Conservation (phyloP, 305 asterid genomes). For the Fraxinus angustifolia region DNA sequence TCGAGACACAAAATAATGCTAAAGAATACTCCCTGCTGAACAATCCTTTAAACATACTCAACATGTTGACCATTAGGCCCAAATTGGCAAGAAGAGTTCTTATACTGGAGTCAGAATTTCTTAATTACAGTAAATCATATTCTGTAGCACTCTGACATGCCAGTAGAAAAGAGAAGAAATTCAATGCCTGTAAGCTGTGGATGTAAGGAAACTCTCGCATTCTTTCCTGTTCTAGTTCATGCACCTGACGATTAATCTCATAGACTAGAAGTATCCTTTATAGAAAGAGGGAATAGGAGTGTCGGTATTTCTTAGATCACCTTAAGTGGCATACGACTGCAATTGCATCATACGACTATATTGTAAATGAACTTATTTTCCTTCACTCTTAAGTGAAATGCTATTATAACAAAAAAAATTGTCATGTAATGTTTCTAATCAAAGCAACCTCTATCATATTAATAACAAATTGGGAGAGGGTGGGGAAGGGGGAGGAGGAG, state of each 20-base stretch:
- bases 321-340: background rate
- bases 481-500: background rate
- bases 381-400: slow-evolving; percentile 10
- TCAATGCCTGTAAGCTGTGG: background rate
- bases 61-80: background rate
- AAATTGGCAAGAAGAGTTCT: slow-evolving; percentile 5
- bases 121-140: slow-evolving; percentile 11
- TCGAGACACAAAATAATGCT: slow-evolving; percentile 2
- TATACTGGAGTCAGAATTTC: background rate
- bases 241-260: slow-evolving; percentile 14
- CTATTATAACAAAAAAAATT: slow-evolving; percentile 8
- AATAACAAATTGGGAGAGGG: slow-evolving; percentile 3
- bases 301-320: background rate
- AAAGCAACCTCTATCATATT: slow-evolving; percentile 2
- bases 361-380: slow-evolving; percentile 8
- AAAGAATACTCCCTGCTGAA: background rate
- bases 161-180: background rate
- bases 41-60: slow-evolving; percentile 1
- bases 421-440: slow-evolving; percentile 9
- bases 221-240: slow-evolving; percentile 7
- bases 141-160: slow-evolving; percentile 6
- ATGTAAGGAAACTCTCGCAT: background rate
- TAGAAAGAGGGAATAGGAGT: background rate
- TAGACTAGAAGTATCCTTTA: background rate
- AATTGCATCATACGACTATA: background rate